A percentile compares a stretch with the other conserved stretches of the same genome.
Conservation (phyloP, 495 filamentous ascomycete species). For the Pyrenula massariospora region DNA sequence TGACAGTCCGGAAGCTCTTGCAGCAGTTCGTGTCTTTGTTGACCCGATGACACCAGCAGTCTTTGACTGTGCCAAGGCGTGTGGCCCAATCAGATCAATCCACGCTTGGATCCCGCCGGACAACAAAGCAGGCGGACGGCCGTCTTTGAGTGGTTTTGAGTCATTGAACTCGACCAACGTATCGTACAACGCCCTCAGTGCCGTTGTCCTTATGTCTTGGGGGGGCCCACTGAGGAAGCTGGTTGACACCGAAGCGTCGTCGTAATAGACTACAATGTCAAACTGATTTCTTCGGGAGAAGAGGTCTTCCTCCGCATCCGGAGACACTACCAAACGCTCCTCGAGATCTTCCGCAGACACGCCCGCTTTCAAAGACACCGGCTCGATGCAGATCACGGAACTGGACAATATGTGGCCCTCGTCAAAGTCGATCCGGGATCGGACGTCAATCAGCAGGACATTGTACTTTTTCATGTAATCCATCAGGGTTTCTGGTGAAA, state of each 20-base stretch:
- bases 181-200: conserved; percentile 59
- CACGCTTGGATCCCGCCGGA: conserved; percentile 76
- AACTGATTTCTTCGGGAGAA: conserved; percentile 70
- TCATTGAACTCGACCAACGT: conserved; percentile 75
- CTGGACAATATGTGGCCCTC: conserved; percentile 74
- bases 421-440: conserved; percentile 71
- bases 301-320: conserved; percentile 56
- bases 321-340: conserved; percentile 70
- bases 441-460: conserved; percentile 77
- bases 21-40: conserved; percentile 25
- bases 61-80: conserved; percentile 47
- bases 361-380: conserved; percentile 59
- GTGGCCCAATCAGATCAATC: conserved; percentile 63
- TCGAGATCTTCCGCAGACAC: conserved; percentile 79
- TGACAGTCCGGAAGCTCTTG: conserved; percentile 36
- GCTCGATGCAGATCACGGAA: conserved; percentile 82
- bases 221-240: conserved; percentile 34
- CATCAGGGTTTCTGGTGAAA: conserved; percentile 54
- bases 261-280: conserved; percentile 85
- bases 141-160: conserved; percentile 55
- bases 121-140: conserved; percentile 60
- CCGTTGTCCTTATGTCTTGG: conserved; percentile 37
- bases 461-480: conserved; percentile 50
- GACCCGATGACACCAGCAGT: conserved; percentile 39
- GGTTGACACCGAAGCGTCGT: conserved; percentile 51